Evolutionary conservation across 345 rosid genomes (phyloP), one percentile per base, ranked within the genome.

Genomic region (Microthlaspi erraticum): DNA sequence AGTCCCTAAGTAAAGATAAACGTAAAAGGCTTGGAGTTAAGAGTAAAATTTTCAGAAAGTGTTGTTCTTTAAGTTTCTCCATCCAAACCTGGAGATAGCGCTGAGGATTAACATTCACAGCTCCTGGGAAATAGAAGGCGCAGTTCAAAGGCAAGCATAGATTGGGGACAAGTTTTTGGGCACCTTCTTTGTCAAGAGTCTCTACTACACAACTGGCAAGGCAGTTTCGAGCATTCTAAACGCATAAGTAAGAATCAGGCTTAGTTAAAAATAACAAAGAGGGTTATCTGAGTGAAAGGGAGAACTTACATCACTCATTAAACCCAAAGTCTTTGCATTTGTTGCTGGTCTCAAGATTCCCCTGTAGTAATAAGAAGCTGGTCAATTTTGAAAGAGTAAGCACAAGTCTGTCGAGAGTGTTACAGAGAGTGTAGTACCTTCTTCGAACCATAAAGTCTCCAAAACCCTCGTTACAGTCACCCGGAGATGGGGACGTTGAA

Each of bases 341-440:
- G 83, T 78, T 36, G 92, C 97, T 53, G 98, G 98, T 79, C 90
- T 83, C 81, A 93, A 74, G 80, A 93, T 88, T 76, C 98, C 98
- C 83, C 98, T 93, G 79, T 17, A 58, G 63, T 19, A 57, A 50
- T 34, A 48, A 33, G 19, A 75, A 6, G 6, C 26, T 55, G 6
- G 17, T 59, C 10, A 51, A 32, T 39, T 23, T 19, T 23, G 26
- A 38, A 31, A 66, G 64, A 20, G 34, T 38, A 31, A 53, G 29
- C 58, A 29, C 1, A 52, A 23, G 16, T 26, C 34, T 26, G 20
- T 14, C 2, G 46, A 57, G 36, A 5, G 42, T 51, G 12, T 17
- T 14, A 48, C 17, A 38, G 56, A 41, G 38, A 49, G 3, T 44
- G 3, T 50, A 23, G 53, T 52, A 93, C 98, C 98, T 87, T 83